Base-by-base conservation (phyloP, 2,329 filamentous ascomycete genomes). In the Berkeleyomyces rouxiae region DNA sequence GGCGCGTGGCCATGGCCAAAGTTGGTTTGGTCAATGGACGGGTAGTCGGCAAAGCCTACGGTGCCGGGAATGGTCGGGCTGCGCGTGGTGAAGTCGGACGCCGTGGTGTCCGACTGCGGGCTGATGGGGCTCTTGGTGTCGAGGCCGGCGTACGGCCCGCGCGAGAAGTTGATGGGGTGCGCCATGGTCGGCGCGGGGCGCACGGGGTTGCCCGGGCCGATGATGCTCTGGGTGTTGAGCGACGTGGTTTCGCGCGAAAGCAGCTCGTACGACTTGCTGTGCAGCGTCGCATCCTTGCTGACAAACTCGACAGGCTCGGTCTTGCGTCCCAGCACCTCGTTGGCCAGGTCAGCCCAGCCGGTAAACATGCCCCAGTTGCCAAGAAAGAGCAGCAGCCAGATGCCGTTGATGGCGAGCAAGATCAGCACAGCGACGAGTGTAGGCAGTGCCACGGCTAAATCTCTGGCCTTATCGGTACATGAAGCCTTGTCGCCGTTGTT, bases 351-450 rank as follows among this genome's bases (percentile, higher is more conserved):
- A 49, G 77, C 67, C 93, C 93, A 99, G 66, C 87, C 93, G 2
- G 78, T 81, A 62, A 95, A 77, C 85, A 97, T 95, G n/a, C 87
- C 86, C 72, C 82, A 84, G 61, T 91, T 86, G 44, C 87, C 86
- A 40, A 96, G 82, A 64, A 97, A 82, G 62, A 96, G 73, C 63
- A 95, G 79, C 59, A 87, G 82, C 84, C 92, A 95, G 58, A 97
- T 76, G 6, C 92, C 92, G 67, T 91, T 91, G 67, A 90, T 78
- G 85, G 87, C 85, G 5, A 99, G 78, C 59, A 97, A 81, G 62
- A 96, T 77, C 58, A 99, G 76, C 10, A 96, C 86, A 0, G 91
- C 88, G 46, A 87, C 80, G 7, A 96, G 81, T 0, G 88, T 92
- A 3, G 83, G 79, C 72, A 95, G 82, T 67, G 82, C 86, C 65